phyloP scores from a whole-genome alignment of 176 grass and related monocot genomes.

The Hyparrhenia diplandra region DNA sequence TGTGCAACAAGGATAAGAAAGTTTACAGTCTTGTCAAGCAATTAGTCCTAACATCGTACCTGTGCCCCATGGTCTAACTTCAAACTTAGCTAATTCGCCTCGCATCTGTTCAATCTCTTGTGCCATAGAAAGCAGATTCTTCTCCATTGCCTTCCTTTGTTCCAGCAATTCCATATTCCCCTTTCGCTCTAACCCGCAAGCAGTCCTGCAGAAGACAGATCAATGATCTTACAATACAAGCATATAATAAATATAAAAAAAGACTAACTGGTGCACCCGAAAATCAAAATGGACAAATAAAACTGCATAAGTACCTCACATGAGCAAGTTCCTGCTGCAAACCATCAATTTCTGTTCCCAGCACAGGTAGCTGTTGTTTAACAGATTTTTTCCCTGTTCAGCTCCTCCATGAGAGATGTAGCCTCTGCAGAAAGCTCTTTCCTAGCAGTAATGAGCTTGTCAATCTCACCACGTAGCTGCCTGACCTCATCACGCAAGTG shows the following conservation, averaged over 20 bases:
- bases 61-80: constrained; percentile 44
- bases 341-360: constrained; percentile 48
- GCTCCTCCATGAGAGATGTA: constrained; percentile 44
- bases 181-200: constrained; percentile 56
- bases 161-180: constrained; percentile 67
- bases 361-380: constrained; percentile 44
- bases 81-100: constrained; percentile 43
- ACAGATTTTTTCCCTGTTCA: constrained; percentile 47
- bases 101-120: constrained; percentile 69
- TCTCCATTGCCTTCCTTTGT: constrained; percentile 79
- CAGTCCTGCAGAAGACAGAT: constrained; percentile 32
- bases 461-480: constrained; percentile 55
- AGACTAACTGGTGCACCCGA: neutral
- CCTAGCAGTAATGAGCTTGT: constrained; percentile 41
- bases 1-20: neutral
- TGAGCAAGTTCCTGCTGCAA: constrained; percentile 54
- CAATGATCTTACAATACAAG: constrained; percentile 9
- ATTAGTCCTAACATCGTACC: constrained; percentile 24
- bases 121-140: constrained; percentile 63
- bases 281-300: constrained; percentile 17
- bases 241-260: neutral
- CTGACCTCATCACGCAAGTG: constrained; percentile 49
- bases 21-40: neutral
- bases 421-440: constrained; percentile 58
- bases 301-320: constrained; percentile 33